Evolutionary conservation across 176 grass and related monocot species (phyloP).

Genomic region (Carex cristatella): DNA sequence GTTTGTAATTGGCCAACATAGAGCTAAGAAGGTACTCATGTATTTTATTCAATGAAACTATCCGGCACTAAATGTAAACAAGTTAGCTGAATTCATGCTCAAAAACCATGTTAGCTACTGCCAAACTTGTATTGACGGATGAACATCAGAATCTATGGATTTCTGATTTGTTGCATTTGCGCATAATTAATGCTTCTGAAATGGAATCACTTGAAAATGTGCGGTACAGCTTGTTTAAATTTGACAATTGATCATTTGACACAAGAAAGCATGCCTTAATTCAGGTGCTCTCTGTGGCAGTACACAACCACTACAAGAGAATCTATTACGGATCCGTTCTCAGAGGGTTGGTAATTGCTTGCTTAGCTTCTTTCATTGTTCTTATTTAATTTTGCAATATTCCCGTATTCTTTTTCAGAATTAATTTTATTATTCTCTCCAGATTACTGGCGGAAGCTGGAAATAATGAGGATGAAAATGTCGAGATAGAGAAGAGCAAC

Average conservation of each 20-base stretch:
- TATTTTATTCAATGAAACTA: background rate
- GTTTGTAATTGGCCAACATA: slow-evolving; percentile 86
- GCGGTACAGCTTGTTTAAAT: background rate
- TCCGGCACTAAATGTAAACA: background rate
- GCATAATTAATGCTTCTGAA: background rate
- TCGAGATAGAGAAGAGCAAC: slow-evolving; percentile 99
- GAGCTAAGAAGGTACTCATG: slow-evolving; percentile 68
- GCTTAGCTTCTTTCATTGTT: background rate
- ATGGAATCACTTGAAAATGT: background rate
- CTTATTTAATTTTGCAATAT: background rate
- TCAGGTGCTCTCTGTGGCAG: slow-evolving; percentile 91
- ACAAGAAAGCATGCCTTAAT: slow-evolving; percentile 19
- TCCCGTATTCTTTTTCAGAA: background rate
- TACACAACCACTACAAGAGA: slow-evolving; percentile 99
- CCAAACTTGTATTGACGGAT: background rate
- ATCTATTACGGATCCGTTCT: slow-evolving; percentile 71
- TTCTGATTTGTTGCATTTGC: background rate
- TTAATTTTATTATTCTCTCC: slow-evolving; percentile 30
- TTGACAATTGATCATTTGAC: background rate
- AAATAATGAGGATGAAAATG: slow-evolving; percentile 60
- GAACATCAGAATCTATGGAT: background rate
- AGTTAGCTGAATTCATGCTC: slow-evolving; percentile 17
- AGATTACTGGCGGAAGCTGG: slow-evolving; percentile 41
- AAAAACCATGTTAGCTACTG: background rate
- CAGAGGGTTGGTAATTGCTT: slow-evolving; percentile 77